A percentile compares a stretch with the other conserved stretches of the same genome.
These are phyloP conservation scores for Lactarius indigo DNA, from an alignment of 768 basidiomycete genomes.

Conservation along the genomic window DNA sequence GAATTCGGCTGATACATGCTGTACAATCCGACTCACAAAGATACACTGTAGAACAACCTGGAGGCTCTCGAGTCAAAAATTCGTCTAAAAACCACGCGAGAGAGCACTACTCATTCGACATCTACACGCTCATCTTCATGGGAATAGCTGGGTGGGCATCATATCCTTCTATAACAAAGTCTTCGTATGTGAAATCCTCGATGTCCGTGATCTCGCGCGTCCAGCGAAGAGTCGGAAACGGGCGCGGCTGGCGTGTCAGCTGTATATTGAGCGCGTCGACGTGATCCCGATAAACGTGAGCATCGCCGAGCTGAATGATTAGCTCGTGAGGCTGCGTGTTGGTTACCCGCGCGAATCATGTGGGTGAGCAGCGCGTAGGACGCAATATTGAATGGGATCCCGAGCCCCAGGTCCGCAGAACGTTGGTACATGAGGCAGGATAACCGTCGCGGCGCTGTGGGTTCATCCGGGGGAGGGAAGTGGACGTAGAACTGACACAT, in stretches of 20 bases:
- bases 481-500: conserved; percentile 99
- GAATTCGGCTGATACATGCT: background rate
- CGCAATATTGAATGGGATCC: conserved; percentile 98
- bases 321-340: conserved; percentile 84
- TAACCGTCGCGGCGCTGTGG: conserved; percentile 58
- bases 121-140: conserved; percentile 91
- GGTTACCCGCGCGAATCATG: conserved; percentile 96
- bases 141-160: conserved; percentile 77
- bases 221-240: conserved; percentile 82
- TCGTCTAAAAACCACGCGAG: background rate
- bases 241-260: conserved; percentile 68
- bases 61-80: background rate
- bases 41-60: background rate
- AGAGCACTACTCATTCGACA: conserved; percentile 30
- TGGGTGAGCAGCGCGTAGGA: conserved; percentile 97
- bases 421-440: conserved; percentile 98
- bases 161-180: conserved; percentile 86
- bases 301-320: conserved; percentile 94
- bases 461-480: conserved; percentile 56
- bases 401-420: conserved; percentile 94
- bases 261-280: conserved; percentile 83
- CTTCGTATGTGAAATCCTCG: conserved; percentile 76
- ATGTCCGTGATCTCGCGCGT: conserved; percentile 64
- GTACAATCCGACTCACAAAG: background rate
- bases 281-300: conserved; percentile 94